These are phyloP conservation scores for Globisporangium abappressorium DNA, from an alignment of 352 stramenopile species.

Conservation along the genomic window DNA sequence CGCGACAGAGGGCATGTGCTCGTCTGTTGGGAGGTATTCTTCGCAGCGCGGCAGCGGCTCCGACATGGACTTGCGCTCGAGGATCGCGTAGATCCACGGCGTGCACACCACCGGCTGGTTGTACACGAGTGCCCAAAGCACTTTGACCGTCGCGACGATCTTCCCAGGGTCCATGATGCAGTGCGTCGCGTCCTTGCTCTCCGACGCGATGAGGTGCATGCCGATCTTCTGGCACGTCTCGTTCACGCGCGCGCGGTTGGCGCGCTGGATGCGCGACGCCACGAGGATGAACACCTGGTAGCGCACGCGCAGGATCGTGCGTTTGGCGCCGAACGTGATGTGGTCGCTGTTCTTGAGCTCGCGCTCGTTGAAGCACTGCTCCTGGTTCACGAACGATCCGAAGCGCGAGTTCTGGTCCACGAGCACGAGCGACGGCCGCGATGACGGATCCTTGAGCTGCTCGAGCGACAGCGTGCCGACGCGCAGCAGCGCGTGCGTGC, in stretches of 20 bases:
- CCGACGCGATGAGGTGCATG: slow-evolving; percentile 66
- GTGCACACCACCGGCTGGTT: slow-evolving; percentile 82
- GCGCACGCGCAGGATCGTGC: slow-evolving; percentile 73
- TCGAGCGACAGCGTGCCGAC: slow-evolving; percentile 59
- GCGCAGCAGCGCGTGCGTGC: slow-evolving; percentile 67
- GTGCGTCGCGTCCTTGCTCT: slow-evolving; percentile 71
- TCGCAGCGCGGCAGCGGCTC: slow-evolving; percentile 76
- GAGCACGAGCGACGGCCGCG: slow-evolving; percentile 65
- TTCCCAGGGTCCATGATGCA: slow-evolving; percentile 84
- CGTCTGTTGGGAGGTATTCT: slow-evolving; percentile 62
- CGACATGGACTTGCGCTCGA: slow-evolving; percentile 68
- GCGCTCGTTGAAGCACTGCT: slow-evolving; percentile 50
- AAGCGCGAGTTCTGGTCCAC: slow-evolving; percentile 84
- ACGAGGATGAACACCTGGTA: slow-evolving; percentile 83
- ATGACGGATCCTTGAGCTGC: slow-evolving; percentile 53
- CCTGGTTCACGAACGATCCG: slow-evolving; percentile 83
- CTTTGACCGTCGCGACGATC: slow-evolving; percentile 82
- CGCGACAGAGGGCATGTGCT: slow-evolving; percentile 48
- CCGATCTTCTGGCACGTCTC: slow-evolving; percentile 76
- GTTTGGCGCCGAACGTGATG: slow-evolving; percentile 83
- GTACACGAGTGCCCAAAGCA: slow-evolving; percentile 84
- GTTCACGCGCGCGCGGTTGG: slow-evolving; percentile 57
- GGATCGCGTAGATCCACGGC: slow-evolving; percentile 76
- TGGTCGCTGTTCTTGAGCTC: slow-evolving; percentile 63
- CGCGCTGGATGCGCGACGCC: slow-evolving; percentile 63